Percentiles rank a stretch among this genome's conserved stretches.
phyloP scores from a whole-genome alignment of 1,284 basidiomycete genomes.

The Tilletia caries region DNA sequence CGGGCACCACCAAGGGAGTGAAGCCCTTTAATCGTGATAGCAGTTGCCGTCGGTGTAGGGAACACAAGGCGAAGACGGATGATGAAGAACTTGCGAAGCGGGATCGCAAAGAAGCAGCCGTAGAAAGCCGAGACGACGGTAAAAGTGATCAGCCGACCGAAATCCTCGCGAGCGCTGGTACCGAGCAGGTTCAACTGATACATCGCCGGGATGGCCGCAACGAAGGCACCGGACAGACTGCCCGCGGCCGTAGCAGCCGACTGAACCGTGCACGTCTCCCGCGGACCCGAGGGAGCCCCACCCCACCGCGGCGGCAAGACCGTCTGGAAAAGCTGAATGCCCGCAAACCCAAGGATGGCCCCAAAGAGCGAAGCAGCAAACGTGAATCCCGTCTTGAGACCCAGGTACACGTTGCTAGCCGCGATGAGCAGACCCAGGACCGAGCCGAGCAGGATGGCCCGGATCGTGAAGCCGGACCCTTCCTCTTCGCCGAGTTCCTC shows the following conservation, averaged over 20 bases:
- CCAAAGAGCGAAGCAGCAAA: conserved; percentile 67
- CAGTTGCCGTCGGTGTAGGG: conserved; percentile 68
- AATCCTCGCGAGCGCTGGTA: conserved; percentile 31
- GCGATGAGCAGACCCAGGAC: conserved; percentile 63
- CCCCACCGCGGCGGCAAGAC: conserved; percentile 59
- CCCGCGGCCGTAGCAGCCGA: conserved; percentile 42
- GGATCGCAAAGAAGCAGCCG: conserved; percentile 68
- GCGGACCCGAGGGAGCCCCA: conserved; percentile 66
- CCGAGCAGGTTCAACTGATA: conserved; percentile 57
- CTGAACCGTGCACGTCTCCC: conserved; percentile 62
- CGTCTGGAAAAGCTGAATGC: conserved; percentile 64
- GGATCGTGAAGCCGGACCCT: conserved; percentile 39
- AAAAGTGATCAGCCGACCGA: conserved; percentile 58
- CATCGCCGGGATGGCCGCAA: conserved; percentile 67
- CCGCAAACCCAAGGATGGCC: conserved; percentile 66
- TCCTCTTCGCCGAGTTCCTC: conserved; percentile 35
- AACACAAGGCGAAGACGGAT: conserved; percentile 65
- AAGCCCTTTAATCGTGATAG: conserved; percentile 66
- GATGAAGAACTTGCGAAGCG: conserved; percentile 65
- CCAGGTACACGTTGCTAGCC: conserved; percentile 67
- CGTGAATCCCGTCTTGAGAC: conserved; percentile 65
- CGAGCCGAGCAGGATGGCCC: conserved; percentile 64
- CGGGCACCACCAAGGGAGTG: conserved; percentile 56
- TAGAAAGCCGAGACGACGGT: conserved; percentile 65
- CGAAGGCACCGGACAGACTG: conserved; percentile 53